phyloP scores from a whole-genome alignment of 176 grass and related monocot genomes.

The Typha latifolia region DNA sequence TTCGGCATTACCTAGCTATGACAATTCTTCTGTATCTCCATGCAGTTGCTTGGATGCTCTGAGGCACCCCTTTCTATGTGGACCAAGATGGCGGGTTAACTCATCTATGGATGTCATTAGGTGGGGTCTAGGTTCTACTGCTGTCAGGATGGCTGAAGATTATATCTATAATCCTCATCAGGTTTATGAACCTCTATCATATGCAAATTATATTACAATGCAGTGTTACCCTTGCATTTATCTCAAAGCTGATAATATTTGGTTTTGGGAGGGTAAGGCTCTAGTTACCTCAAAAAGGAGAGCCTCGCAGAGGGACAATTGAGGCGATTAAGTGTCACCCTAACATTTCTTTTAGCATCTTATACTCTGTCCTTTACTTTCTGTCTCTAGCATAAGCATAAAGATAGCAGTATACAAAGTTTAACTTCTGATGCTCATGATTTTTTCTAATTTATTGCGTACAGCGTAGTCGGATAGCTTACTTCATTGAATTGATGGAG shows the following conservation, averaged over 20 bases:
- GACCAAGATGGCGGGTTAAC: slow-evolving; percentile 79
- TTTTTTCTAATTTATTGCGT: slow-evolving; percentile 24
- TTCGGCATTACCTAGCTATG: slow-evolving; percentile 3
- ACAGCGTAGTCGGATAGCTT: slow-evolving; percentile 66
- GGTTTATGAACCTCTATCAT: slow-evolving; percentile 24
- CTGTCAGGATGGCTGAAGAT: slow-evolving; percentile 88
- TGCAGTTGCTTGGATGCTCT: slow-evolving; percentile 79
- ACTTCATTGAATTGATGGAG: slow-evolving; percentile 96
- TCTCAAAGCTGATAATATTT: too few relatives aligned
- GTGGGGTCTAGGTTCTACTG: slow-evolving; percentile 91
- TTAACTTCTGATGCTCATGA: background rate
- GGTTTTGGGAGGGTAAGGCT: too few relatives aligned
- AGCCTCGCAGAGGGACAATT: too few relatives aligned
- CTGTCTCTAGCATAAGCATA: too few relatives aligned
- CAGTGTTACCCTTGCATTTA: background rate
- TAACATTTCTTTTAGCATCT: too few relatives aligned
- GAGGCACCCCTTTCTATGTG: slow-evolving; percentile 91
- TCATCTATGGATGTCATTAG: slow-evolving; percentile 58
- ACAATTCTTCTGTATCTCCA: slow-evolving; percentile 9
- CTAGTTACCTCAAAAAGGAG: too few relatives aligned
- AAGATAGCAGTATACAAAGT: background rate
- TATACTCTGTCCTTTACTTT: too few relatives aligned
- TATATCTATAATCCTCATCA: slow-evolving; percentile 87
- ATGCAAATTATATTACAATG: background rate
- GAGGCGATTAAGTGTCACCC: too few relatives aligned